Percentiles rank a stretch among this genome's conserved stretches.
These are phyloP conservation scores for Leucosporidium scottii DNA, from an alignment of 768 basidiomycete species.

Conservation along the genomic window DNA sequence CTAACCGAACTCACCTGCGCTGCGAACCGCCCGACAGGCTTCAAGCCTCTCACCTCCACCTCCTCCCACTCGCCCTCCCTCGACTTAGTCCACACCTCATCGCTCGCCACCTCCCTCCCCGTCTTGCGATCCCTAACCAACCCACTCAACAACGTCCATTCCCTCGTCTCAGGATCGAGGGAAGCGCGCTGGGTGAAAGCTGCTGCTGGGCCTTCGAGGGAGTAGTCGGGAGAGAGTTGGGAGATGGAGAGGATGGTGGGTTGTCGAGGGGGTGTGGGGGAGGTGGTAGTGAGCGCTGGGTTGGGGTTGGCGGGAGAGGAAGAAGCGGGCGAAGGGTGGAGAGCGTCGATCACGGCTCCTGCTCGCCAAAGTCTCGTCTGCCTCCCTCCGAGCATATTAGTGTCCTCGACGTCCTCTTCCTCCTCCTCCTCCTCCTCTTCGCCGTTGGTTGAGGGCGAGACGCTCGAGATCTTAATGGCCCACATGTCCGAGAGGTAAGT, in stretches of 20 bases:
- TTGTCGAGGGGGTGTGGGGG: too few species aligned
- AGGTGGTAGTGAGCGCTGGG: too few species aligned
- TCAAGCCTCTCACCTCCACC: neutral
- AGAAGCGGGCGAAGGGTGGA: slow-evolving; percentile 6
- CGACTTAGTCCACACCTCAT: slow-evolving; percentile 9
- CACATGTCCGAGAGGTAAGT: slow-evolving; percentile 32
- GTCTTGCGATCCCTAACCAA: neutral
- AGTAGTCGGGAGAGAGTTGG: neutral
- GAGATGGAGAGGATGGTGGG: neutral
- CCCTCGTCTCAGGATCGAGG: neutral
- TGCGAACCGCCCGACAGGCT: slow-evolving; percentile 14
- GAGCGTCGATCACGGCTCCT: slow-evolving; percentile 22
- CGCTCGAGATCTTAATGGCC: slow-evolving; percentile 14
- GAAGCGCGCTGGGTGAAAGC: slow-evolving; percentile 25
- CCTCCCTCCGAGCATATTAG: neutral
- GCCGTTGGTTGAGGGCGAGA: neutral
- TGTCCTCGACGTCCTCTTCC: neutral
- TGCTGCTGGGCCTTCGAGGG: neutral
- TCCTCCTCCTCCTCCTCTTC: slow-evolving; percentile 1
- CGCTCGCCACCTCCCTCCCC: neutral
- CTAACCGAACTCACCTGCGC: slow-evolving; percentile 10
- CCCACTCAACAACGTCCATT: slow-evolving; percentile 30
- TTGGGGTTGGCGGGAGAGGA: neutral
- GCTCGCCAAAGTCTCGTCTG: slow-evolving; percentile 15
- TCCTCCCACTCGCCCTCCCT: slow-evolving; percentile 7